Evolutionary conservation across 352 stramenopile genomes (phyloP).

Genomic region (Saprolegnia diclina): DNA sequence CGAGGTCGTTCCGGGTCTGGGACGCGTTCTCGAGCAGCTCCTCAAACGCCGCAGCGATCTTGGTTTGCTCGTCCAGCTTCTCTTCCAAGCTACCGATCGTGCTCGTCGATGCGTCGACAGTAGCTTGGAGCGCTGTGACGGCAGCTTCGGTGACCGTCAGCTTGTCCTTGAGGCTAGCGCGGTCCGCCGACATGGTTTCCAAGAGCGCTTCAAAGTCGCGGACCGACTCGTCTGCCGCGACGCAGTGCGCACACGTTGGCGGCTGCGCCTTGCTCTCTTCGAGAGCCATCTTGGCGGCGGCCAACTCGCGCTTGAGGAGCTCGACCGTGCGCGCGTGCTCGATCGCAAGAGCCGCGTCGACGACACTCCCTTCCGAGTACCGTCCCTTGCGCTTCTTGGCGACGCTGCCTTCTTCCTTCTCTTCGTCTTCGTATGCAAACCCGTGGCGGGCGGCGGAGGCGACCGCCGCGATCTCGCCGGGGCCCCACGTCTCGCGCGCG

Average conservation of each 20-base stretch:
- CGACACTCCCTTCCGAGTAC: background rate
- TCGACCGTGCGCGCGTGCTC: no score
- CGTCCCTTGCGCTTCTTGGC: constrained; percentile 8
- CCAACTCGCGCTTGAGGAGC: no score
- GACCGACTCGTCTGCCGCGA: background rate
- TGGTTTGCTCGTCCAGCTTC: background rate
- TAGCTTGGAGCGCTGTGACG: background rate
- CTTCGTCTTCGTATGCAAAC: background rate
- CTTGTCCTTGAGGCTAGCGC: background rate
- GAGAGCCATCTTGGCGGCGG: background rate
- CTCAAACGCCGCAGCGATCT: background rate
- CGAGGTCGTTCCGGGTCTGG: no score
- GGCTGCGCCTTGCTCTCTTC: background rate
- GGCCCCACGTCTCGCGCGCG: constrained; percentile 63
- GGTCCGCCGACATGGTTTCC: background rate
- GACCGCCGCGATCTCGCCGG: constrained; percentile 44
- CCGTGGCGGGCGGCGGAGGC: constrained; percentile 16
- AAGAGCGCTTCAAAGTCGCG: constrained; percentile 2
- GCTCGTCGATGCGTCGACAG: background rate
- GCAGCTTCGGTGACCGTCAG: background rate
- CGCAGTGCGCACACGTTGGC: background rate
- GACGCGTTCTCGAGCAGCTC: no score
- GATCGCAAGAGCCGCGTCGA: no score
- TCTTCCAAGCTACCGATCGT: background rate
- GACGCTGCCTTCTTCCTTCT: no score